A percentile compares a stretch with the other conserved stretches of the same genome.
These are phyloP conservation scores for Inga leiocalycina DNA, from an alignment of 306 rosid species.

Conservation along the genomic window DNA sequence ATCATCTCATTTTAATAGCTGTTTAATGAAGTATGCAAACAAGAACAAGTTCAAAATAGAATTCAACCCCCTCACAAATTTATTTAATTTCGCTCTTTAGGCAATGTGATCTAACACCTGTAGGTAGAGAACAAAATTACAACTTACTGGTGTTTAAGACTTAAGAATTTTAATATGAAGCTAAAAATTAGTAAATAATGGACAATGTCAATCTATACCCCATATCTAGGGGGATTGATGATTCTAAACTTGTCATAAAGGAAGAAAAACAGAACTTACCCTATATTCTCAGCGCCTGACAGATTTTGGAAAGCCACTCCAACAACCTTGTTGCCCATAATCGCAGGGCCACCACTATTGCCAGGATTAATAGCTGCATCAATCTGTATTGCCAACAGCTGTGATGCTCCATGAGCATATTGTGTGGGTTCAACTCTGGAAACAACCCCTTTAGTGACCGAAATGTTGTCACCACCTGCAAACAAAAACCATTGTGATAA, in stretches of 20 bases:
- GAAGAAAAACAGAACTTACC: constrained; percentile 50
- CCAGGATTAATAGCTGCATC: constrained; percentile 98
- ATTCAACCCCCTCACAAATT: background rate
- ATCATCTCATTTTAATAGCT: too few relatives aligned
- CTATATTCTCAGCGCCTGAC: constrained; percentile 95
- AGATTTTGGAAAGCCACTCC: constrained; percentile 98
- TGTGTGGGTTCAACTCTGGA: constrained; percentile 94
- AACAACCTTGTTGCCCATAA: constrained; percentile 82
- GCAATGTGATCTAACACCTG: background rate
- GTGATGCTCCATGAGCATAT: constrained; percentile 88
- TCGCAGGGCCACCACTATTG: constrained; percentile 96
- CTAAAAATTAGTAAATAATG: background rate
- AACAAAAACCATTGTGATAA: constrained; percentile 2
- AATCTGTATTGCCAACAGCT: constrained; percentile 90
- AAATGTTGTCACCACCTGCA: constrained; percentile 91
- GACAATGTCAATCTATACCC: background rate
- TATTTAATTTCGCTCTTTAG: background rate
- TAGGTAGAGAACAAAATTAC: too few relatives aligned
- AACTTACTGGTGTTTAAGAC: background rate
- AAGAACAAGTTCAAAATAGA: background rate
- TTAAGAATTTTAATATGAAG: background rate
- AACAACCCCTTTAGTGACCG: constrained; percentile 89
- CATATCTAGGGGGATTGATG: background rate
- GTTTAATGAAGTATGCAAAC: background rate
- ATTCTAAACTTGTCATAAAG: constrained; percentile 18